Percentiles rank a stretch among this genome's conserved stretches.
Conservation (phyloP, 352 stramenopile species). For the Plasmopara halstedii region DNA sequence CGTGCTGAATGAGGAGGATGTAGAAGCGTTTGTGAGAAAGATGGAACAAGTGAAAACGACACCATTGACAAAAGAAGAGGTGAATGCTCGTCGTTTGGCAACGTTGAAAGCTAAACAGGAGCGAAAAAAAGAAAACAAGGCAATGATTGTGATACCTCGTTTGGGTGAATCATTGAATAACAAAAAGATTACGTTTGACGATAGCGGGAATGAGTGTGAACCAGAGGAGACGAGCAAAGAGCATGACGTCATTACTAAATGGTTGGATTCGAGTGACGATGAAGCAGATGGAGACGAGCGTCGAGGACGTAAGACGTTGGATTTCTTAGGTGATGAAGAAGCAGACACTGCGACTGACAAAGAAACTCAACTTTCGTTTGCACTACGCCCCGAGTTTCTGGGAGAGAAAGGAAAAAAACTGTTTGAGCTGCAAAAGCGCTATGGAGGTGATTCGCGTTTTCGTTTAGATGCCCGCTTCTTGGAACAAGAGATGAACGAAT, state of each 20-base stretch:
- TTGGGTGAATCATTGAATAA: slow-evolving; percentile 19
- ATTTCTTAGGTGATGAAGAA: slow-evolving; percentile 34
- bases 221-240: slow-evolving; percentile 15
- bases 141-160: slow-evolving; percentile 16
- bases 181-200: slow-evolving; percentile 77
- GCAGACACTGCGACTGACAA: slow-evolving; percentile 14
- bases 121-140: slow-evolving; percentile 18
- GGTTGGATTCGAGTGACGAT: slow-evolving; percentile 56
- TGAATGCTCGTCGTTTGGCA: slow-evolving; percentile 32
- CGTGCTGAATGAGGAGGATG: slow-evolving; percentile 20
- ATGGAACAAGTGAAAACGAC: slow-evolving; percentile 16
- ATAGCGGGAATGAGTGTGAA: slow-evolving; percentile 54
- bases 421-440: slow-evolving; percentile 80
- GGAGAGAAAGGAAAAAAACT: slow-evolving; percentile 60
- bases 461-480: slow-evolving; percentile 71
- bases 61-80: slow-evolving; percentile 17
- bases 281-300: slow-evolving; percentile 16
- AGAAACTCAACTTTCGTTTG: slow-evolving; percentile 34
- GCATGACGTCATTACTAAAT: slow-evolving; percentile 25
- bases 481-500: slow-evolving; percentile 58
- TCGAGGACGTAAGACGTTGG: slow-evolving; percentile 26
- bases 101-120: slow-evolving; percentile 45
- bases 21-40: slow-evolving; percentile 34
- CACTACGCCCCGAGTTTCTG: slow-evolving; percentile 62
- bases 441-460: slow-evolving; percentile 70